Evolutionary conservation across 2,329 filamentous ascomycete species (phyloP), one percentile per base, ranked within the genome.

Genomic region (Aspergillus sp.): DNA sequence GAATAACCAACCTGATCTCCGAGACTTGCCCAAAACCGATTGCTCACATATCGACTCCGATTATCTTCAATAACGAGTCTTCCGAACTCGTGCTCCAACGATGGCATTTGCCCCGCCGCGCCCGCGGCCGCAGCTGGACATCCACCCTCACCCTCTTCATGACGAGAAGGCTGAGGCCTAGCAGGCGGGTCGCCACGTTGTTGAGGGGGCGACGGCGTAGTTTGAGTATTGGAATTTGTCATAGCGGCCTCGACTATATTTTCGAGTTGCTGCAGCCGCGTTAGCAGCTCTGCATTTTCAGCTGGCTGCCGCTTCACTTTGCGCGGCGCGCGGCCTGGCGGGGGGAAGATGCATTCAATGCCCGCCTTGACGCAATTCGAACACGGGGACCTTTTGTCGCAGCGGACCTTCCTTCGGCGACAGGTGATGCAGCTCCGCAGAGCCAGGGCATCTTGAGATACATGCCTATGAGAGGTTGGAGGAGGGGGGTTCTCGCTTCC

Each of bases 331-430:
- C 85, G 76, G 4, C 84, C 85, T 3, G 85, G 84, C 3, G 81
- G 79, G 3, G 85, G 85, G 64, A 85, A 88, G n/a, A 86, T 65
- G 67, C 85, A 88, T 57, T 86, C 83, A 60, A 84, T 83, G 47
- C 81, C 75, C 0, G 76, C 75, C 66, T 75, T 79, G 48, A 70
- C 64, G 59, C 79, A 81, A 60, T 81, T 80, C 34, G 76, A 77
- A 63, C 79, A 81, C 24, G 79, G 78, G 12, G 75, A 71, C 33
- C 72, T 64, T 66, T 80, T 81, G 60, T 80, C 78, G 62, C 79
- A 81, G 52, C 77, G 75, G 15, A 81, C 78, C 60, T 80, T 80
- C 41, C 78, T 70, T 42, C 75, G 74, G 27, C 78, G 77, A 62
- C 78, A 80, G 41, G 78, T 80, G 17, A 79, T 68, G 66, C 78